Evolutionary conservation across 1,139 yeast genomes (phyloP).

Genomic region (Protomyces inouyei): DNA sequence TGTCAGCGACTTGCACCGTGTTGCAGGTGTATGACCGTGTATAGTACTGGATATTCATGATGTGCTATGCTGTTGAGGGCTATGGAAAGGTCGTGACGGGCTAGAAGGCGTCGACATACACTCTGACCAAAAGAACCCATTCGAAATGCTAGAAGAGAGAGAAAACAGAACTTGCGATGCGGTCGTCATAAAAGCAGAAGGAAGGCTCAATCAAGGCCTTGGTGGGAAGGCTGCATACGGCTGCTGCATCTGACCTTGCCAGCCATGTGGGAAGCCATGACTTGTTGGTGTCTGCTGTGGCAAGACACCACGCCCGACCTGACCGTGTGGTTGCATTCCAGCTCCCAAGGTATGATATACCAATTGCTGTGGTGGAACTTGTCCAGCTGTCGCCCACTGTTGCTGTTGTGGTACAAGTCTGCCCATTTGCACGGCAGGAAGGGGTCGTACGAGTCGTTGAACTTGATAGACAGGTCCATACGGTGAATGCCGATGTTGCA

Average conservation of each 20-base stretch:
- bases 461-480: constrained; percentile 25
- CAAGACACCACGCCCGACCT: background rate
- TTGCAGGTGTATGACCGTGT: background rate
- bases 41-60: no score
- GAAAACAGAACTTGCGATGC: background rate
- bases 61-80: background rate
- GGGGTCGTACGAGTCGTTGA: constrained; percentile 4
- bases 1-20: background rate
- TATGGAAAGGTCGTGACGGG: no score
- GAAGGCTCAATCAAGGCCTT: no score
- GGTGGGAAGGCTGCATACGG: no score
- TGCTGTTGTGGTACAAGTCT: background rate
- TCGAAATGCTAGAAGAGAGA: no score
- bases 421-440: background rate
- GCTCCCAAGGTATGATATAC: background rate
- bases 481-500: constrained; percentile 23
- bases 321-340: background rate
- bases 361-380: background rate
- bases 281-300: background rate
- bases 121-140: no score
- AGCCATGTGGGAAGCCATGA: no score
- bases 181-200: background rate
- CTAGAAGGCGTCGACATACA: no score
- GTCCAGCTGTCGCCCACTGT: background rate
- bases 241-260: background rate